Percentiles rank a stretch among this genome's conserved stretches.
Evolutionary conservation across 2,329 filamentous ascomycete species (phyloP).

Genomic region (Magnaporthiopsis rhizophila): DNA sequence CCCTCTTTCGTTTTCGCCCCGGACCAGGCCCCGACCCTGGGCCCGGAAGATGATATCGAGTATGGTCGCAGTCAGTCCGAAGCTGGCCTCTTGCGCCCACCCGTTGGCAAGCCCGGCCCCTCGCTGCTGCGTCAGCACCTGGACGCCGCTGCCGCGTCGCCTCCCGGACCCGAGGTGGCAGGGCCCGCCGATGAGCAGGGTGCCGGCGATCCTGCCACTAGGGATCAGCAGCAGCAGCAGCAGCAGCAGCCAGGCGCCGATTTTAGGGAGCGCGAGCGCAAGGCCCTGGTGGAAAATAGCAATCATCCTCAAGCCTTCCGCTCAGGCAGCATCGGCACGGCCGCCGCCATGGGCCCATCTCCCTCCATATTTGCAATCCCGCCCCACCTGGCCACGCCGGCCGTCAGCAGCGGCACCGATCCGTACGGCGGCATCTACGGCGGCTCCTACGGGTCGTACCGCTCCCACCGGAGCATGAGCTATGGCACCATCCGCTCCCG

Average conservation of each 20-base stretch:
- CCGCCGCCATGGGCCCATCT: slow-evolving; percentile 19
- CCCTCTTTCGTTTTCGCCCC: slow-evolving; percentile 63
- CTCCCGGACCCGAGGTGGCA: background rate
- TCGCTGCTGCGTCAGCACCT: slow-evolving; percentile 47
- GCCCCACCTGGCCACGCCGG: slow-evolving; percentile 57
- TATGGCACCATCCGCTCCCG: slow-evolving; percentile 52
- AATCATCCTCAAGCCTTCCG: slow-evolving; percentile 30
- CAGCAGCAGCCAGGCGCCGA: slow-evolving; percentile 12
- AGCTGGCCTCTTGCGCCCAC: slow-evolving; percentile 12
- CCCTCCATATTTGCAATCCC: slow-evolving; percentile 49
- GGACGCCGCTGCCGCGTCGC: slow-evolving; percentile 25
- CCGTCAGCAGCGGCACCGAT: slow-evolving; percentile 38
- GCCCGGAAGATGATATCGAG: slow-evolving; percentile 23
- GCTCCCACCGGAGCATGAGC: slow-evolving; percentile 17
- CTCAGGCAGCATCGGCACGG: slow-evolving; percentile 38
- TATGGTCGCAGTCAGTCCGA: slow-evolving; percentile 35
- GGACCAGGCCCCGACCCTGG: slow-evolving; percentile 39
- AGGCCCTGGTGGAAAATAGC: slow-evolving; percentile 30
- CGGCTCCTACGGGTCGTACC: slow-evolving; percentile 58
- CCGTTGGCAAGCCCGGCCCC: slow-evolving; percentile 22
- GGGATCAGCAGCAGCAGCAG: slow-evolving; percentile 3
- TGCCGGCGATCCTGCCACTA: background rate
- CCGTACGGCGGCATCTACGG: slow-evolving; percentile 11
- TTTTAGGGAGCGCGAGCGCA: slow-evolving; percentile 39
- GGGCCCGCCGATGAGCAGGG: background rate